phyloP scores from a whole-genome alignment of 371 early-diverging fungal species.

The Mycotypha africana region DNA sequence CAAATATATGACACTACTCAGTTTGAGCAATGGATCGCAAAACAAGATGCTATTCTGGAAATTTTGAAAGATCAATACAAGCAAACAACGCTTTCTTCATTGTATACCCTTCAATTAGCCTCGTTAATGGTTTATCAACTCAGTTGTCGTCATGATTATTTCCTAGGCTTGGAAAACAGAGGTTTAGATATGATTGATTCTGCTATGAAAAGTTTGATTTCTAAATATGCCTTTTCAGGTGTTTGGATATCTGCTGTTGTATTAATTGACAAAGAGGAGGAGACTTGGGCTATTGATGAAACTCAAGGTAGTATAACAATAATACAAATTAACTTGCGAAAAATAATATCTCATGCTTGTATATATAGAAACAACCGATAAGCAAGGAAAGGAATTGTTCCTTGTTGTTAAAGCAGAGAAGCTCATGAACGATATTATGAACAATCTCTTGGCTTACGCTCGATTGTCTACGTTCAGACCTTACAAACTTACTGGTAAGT shows the following conservation, averaged over 20 bases:
- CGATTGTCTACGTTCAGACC: constrained; percentile 27
- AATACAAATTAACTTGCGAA: neutral
- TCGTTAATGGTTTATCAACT: constrained; percentile 40
- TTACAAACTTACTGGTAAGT: constrained; percentile 19
- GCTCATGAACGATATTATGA: constrained; percentile 11
- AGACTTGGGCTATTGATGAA: constrained; percentile 5
- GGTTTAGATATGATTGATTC: constrained; percentile 4
- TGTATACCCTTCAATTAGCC: constrained; percentile 39
- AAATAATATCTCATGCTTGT: neutral
- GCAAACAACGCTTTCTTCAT: constrained; percentile 29
- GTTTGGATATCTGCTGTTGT: constrained; percentile 11
- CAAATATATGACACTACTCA: constrained; percentile 31
- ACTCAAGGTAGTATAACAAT: constrained; percentile 5
- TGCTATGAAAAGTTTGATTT: constrained; percentile 7
- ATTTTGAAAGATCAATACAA: constrained; percentile 45
- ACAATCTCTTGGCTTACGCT: constrained; percentile 41
- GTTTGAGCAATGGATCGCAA: constrained; percentile 36
- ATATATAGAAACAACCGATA: neutral
- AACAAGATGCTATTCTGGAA: constrained; percentile 50
- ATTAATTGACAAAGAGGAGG: constrained; percentile 2
- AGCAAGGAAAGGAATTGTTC: neutral
- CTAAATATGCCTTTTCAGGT: constrained; percentile 12
- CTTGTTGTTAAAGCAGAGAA: constrained; percentile 8
- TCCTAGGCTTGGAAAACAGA: constrained; percentile 12
- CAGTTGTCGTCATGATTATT: constrained; percentile 21